phyloP scores from a whole-genome alignment of 1,139 yeast genomes.

The Diutina sp. region DNA sequence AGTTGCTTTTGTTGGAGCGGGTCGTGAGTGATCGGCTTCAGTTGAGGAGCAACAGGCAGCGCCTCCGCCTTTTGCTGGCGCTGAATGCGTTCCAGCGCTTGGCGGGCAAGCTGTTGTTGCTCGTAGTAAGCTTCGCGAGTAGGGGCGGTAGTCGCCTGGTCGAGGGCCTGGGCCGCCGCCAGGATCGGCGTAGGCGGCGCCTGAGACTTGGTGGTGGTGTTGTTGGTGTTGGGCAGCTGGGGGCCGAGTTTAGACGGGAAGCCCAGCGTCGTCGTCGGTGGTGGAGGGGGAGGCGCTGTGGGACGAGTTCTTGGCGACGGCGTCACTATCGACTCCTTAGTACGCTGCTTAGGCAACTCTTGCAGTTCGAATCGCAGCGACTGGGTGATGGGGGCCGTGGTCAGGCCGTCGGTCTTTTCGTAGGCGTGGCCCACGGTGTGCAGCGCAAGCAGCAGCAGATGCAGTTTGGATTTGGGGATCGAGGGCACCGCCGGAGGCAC shows the following conservation, averaged over 20 bases:
- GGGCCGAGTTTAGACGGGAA: neutral
- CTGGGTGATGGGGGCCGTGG: conserved; percentile 28
- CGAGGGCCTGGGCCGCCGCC: conserved; percentile 3
- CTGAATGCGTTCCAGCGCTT: neutral
- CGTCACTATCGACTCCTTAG: conserved; percentile 11
- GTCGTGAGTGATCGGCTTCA: neutral
- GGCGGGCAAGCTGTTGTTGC: neutral
- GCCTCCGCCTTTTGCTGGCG: neutral
- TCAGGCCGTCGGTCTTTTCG: conserved; percentile 13
- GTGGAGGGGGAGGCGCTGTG: conserved; percentile 11
- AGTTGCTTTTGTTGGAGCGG: conserved; percentile 1
- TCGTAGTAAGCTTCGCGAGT: conserved; percentile 6
- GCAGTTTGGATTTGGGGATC: neutral
- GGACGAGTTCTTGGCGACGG: conserved; percentile 14
- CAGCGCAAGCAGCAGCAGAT: conserved; percentile 1
- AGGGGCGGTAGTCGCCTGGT: conserved; percentile 7
- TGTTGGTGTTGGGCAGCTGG: neutral
- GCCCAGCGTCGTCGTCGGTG: neutral
- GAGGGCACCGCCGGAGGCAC: neutral
- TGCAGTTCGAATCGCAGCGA: conserved; percentile 16
- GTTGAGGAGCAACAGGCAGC: neutral
- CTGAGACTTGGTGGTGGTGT: neutral
- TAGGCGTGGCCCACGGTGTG: conserved; percentile 1
- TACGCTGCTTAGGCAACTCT: conserved; percentile 12
- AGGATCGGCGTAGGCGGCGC: neutral